Conservation (phyloP, 164 flowering plant genomes). For the Houttuynia cordata region DNA sequence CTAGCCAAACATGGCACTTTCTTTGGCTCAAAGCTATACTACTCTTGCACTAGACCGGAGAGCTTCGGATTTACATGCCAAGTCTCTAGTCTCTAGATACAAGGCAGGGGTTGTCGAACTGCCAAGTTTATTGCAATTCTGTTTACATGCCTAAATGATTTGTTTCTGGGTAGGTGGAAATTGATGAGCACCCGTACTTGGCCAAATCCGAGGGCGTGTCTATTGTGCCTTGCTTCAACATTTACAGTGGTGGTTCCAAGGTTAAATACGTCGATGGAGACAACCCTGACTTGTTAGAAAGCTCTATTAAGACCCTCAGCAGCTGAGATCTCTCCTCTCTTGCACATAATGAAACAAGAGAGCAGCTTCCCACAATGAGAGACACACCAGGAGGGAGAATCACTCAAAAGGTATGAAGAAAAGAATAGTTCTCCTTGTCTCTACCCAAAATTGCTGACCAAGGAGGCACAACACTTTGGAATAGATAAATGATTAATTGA, state of each 20-base stretch:
- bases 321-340: background rate
- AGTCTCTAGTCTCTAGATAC: too few relatives aligned
- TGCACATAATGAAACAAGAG: too few relatives aligned
- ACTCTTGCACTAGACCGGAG: too few relatives aligned
- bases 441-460: background rate
- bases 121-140: too few relatives aligned
- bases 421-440: background rate
- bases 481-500: background rate
- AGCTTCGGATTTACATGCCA: too few relatives aligned
- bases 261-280: slow-evolving; percentile 24
- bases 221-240: slow-evolving; percentile 25
- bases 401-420: background rate
- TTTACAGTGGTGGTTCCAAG: slow-evolving; percentile 31
- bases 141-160: background rate
- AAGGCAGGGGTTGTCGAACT: too few relatives aligned
- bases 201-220: slow-evolving; percentile 24
- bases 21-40: too few relatives aligned
- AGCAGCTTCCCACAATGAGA: too few relatives aligned
- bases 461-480: background rate
- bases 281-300: slow-evolving; percentile 26
- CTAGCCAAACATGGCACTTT: too few relatives aligned
- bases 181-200: slow-evolving; percentile 24
- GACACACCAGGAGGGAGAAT: background rate
- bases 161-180: slow-evolving; percentile 18
- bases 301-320: slow-evolving; percentile 22